A percentile compares a stretch with the other conserved stretches of the same genome.
Evolutionary conservation across 139 green algal genomes (phyloP).

Genomic region (Medakamo hakoo): DNA sequence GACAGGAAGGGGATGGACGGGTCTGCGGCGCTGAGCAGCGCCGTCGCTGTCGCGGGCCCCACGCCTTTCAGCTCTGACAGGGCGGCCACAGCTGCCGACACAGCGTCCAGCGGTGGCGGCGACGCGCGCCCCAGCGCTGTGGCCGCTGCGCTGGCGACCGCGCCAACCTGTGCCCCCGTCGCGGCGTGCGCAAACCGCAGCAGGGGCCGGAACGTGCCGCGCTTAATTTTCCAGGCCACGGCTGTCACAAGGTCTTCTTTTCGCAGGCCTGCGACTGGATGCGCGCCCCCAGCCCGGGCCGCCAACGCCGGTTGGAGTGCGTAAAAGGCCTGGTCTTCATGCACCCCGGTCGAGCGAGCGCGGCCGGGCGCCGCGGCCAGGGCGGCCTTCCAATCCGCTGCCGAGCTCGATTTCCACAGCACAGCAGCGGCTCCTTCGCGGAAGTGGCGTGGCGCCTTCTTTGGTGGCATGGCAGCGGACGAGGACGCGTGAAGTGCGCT

Average conservation of each 20-base stretch:
- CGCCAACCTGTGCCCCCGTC: slow-evolving; percentile 3
- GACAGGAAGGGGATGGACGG: slow-evolving; percentile 31
- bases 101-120: slow-evolving; percentile 2
- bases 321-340: too few relatives aligned
- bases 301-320: too few relatives aligned
- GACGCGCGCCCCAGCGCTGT: background rate
- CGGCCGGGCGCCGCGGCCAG: too few relatives aligned
- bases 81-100: slow-evolving; percentile 16
- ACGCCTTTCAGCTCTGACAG: slow-evolving; percentile 32
- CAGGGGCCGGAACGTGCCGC: slow-evolving; percentile 46
- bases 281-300: too few relatives aligned
- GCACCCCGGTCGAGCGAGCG: too few relatives aligned
- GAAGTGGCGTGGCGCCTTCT: too few relatives aligned
- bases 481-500: too few relatives aligned
- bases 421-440: too few relatives aligned
- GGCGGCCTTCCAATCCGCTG: too few relatives aligned
- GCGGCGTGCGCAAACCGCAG: slow-evolving; percentile 26
- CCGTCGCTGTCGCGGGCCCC: slow-evolving; percentile 50
- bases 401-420: too few relatives aligned
- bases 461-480: too few relatives aligned
- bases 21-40: slow-evolving; percentile 18
- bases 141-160: background rate
- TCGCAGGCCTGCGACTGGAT: too few relatives aligned
- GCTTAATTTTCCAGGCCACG: slow-evolving; percentile 55
- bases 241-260: slow-evolving; percentile 8